Conservation (phyloP, 768 basidiomycete genomes). For the Podaxis sp. region DNA sequence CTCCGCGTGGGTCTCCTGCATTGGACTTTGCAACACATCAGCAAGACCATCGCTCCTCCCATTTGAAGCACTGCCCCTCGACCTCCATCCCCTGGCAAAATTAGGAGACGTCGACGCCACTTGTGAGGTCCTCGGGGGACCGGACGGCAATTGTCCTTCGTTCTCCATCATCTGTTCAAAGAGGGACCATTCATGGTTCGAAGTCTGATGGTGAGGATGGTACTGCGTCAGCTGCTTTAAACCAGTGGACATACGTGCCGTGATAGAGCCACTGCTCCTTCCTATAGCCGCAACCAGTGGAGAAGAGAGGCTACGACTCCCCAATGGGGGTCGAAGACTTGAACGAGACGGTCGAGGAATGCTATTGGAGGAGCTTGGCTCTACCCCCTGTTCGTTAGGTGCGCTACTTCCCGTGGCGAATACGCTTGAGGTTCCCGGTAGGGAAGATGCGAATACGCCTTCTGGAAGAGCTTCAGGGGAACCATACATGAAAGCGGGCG, state of each 20-base stretch:
- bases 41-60: background rate
- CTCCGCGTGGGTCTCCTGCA: background rate
- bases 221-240: background rate
- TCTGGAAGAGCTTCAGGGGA: slow-evolving; percentile 4
- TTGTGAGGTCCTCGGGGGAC: slow-evolving; percentile 1
- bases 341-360: background rate
- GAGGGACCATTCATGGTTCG: slow-evolving; percentile 53
- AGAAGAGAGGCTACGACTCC: slow-evolving; percentile 5
- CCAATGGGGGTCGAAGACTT: background rate
- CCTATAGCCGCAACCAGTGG: background rate
- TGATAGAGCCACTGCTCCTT: background rate
- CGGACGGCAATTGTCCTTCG: slow-evolving; percentile 39
- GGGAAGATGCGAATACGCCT: background rate
- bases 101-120: background rate
- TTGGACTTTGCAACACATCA: background rate
- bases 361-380: background rate
- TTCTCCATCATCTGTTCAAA: slow-evolving; percentile 73
- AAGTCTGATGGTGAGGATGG: slow-evolving; percentile 12
- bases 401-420: background rate
- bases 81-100: background rate
- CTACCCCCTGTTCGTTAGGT: background rate
- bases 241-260: slow-evolving; percentile 4
- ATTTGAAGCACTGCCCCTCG: background rate
- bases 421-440: background rate
- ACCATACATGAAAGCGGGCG: background rate